A percentile compares a stretch with the other conserved stretches of the same genome.
These are phyloP conservation scores for Astraeus odoratus DNA, from an alignment of 768 basidiomycete genomes.

Conservation along the genomic window DNA sequence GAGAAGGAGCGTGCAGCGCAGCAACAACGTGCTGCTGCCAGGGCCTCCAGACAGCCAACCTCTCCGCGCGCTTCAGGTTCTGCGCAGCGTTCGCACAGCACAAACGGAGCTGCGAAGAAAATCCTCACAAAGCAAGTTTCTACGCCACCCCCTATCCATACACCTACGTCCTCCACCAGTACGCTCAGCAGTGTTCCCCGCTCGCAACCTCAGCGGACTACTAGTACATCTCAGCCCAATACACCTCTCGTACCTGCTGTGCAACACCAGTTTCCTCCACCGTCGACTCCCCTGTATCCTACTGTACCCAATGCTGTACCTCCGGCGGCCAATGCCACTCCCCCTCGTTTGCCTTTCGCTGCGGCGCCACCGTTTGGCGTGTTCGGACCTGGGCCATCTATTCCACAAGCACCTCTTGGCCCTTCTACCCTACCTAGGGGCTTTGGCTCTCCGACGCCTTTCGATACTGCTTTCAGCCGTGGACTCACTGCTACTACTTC, in stretches of 20 bases:
- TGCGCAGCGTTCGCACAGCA: constrained; percentile 39
- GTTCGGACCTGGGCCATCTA: constrained; percentile 39
- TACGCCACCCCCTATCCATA: constrained; percentile 16
- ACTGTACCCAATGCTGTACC: constrained; percentile 36
- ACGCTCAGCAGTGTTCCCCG: constrained; percentile 29
- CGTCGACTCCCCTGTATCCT: constrained; percentile 43
- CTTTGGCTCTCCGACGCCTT: constrained; percentile 45
- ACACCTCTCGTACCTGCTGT: constrained; percentile 32
- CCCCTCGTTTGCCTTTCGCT: constrained; percentile 49
- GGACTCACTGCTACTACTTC: constrained; percentile 32
- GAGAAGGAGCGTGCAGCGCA: constrained; percentile 39
- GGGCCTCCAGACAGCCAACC: constrained; percentile 41
- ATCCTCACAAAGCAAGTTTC: constrained; percentile 42
- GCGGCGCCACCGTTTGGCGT: constrained; percentile 45
- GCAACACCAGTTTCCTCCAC: constrained; percentile 36
- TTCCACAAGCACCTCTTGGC: constrained; percentile 41
- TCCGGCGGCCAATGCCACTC: constrained; percentile 34
- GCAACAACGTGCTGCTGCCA: constrained; percentile 46
- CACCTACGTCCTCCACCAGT: constrained; percentile 14
- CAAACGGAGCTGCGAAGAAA: constrained; percentile 53
- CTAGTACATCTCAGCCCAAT: constrained; percentile 36
- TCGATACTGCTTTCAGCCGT: constrained; percentile 45
- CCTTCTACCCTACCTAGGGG: constrained; percentile 50
- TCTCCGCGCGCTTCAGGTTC: constrained; percentile 48
- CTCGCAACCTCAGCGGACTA: constrained; percentile 30